Evolutionary conservation across 2,329 filamentous ascomycete species (phyloP).

Genomic region (Botrytis paeoniae): DNA sequence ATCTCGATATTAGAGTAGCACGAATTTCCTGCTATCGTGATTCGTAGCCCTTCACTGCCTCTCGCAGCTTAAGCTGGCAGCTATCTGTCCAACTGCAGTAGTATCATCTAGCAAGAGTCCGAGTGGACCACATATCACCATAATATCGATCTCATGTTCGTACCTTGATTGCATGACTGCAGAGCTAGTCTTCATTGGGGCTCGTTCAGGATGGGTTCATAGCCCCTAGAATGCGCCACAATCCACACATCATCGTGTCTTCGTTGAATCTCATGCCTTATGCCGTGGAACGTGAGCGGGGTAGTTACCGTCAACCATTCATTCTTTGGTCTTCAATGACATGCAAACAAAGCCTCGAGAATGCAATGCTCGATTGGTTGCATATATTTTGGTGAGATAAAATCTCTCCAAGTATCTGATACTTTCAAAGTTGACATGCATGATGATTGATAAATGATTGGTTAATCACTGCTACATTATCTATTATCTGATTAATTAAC

Average conservation of each 20-base stretch:
- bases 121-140: conserved; percentile 18
- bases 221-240: not conserved
- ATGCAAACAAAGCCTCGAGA: not conserved
- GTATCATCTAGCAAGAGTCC: conserved; percentile 16
- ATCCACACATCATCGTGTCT: not conserved
- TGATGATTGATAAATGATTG: conserved; percentile 24
- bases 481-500: not conserved
- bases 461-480: conserved; percentile 27
- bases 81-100: not conserved
- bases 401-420: not conserved
- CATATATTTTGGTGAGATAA: conserved; percentile 7
- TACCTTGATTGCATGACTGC: conserved; percentile 24
- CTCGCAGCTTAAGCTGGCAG: not conserved
- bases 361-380: not conserved
- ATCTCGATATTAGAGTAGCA: not conserved
- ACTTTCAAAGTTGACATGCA: not conserved
- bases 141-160: conserved; percentile 24
- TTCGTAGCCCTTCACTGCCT: not conserved
- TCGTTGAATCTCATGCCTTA: conserved; percentile 19
- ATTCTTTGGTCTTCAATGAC: not conserved
- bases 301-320: conserved; percentile 15
- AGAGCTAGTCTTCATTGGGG: conserved; percentile 18
- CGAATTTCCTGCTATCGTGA: not conserved
- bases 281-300: conserved; percentile 16
- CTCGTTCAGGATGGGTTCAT: conserved; percentile 18